Conservation (phyloP, 164 flowering plant species). For the Tinospora cordifolia region DNA sequence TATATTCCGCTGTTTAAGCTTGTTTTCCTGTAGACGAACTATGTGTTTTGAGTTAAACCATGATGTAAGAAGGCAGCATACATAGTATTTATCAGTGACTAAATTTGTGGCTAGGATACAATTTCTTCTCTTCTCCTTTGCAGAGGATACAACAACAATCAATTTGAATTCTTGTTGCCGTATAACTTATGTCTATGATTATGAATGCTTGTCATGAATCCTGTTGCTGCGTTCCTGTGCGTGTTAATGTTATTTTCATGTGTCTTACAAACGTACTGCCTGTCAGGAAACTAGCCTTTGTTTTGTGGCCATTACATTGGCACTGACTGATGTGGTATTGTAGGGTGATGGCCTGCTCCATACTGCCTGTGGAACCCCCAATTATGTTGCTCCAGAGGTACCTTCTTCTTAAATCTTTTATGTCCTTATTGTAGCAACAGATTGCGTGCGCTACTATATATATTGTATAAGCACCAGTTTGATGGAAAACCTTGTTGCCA, state of each 20-base stretch:
- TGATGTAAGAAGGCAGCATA: not conserved
- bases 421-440: too few relatives aligned
- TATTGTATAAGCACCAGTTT: not conserved
- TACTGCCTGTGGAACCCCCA: constrained; percentile 95
- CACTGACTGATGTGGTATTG: constrained; percentile 13
- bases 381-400: constrained; percentile 99
- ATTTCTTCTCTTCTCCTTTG: not conserved
- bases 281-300: not conserved
- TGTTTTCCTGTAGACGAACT: not conserved
- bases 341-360: constrained; percentile 90
- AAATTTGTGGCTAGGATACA: not conserved
- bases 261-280: not conserved
- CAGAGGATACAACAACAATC: too few relatives aligned
- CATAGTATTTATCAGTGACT: not conserved
- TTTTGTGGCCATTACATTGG: not conserved
- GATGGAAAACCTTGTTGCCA: not conserved
- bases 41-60: not conserved
- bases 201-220: not conserved
- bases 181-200: not conserved
- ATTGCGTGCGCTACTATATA: too few relatives aligned
- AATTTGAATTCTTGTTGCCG: not conserved
- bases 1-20: not conserved
- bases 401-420: not conserved
- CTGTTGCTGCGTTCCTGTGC: not conserved
- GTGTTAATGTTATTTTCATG: not conserved